Base-by-base conservation (phyloP, 2,329 filamentous ascomycete species). In the Aspergillus sp. region DNA sequence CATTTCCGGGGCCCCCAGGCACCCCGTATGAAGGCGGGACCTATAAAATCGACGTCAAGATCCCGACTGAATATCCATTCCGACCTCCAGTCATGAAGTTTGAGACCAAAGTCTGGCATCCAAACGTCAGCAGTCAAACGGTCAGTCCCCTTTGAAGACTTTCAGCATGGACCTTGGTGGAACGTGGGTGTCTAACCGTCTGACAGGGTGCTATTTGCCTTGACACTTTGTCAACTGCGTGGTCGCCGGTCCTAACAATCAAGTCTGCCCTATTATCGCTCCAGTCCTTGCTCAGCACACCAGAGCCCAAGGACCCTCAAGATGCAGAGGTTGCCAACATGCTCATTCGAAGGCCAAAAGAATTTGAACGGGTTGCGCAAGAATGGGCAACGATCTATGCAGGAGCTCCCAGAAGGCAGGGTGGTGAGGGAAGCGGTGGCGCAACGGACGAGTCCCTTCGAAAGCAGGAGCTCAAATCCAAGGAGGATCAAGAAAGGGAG, bases 201-300 rank as follows among this genome's bases (percentile, higher is more conserved):
- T 37, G 41, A 4, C 50, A 97, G 89, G 93, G 93, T 44, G 91
- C 90, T 27, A 98, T 98, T 65, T 98, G 93, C 62, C 82, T 98
- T 43, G 93, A 98, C 64, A 97, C 90, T 0, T 79, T 98, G 11
- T 85, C 86, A 7, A 80, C 80, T 9, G 89, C 87, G 56, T 98
- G 93, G 93, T 95, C 91, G 5, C 93, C 93, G 0, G 90, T 98
- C 26, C 79, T 96, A 48, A 98, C 91, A 10, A 91, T 98, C 67
- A 97, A 96, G 71, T 94, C 89, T 13, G 89, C 91, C 32, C 81
- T 98, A 37, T 83, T 98, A 46, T 96, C 90, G 27, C 77, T 98
- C 29, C 90, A 95, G 66, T 91, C 90, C 54, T 82, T 98, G 12
- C 86, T 98, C 59, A 89, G 89, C 69, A 88, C 85, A 12, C 93